A percentile compares a stretch with the other conserved stretches of the same genome.
Evolutionary conservation across 164 flowering plant genomes (phyloP).

Genomic region (Vitis riparia): DNA sequence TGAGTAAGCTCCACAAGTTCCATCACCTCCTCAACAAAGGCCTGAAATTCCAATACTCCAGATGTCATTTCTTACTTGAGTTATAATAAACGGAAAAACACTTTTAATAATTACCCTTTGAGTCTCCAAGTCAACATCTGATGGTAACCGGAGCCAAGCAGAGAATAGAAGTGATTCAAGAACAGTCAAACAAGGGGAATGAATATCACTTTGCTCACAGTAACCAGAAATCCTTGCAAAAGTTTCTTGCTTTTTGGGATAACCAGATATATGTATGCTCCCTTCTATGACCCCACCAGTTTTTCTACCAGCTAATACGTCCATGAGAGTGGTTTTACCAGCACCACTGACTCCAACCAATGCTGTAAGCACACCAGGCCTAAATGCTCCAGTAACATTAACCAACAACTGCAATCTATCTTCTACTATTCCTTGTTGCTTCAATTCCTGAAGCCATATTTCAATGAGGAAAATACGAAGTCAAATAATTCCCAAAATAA

Average conservation of each 20-base stretch:
- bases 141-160: conserved; percentile 90
- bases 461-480: conserved; percentile 8
- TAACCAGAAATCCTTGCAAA: conserved; percentile 98
- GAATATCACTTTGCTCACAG: conserved; percentile 97
- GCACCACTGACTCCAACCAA: conserved; percentile 99
- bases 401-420: conserved; percentile 78
- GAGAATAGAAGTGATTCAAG: conserved; percentile 88
- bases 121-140: conserved; percentile 69
- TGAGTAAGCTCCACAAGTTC: conserved; percentile 94
- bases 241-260: conserved; percentile 93
- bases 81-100: background rate
- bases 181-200: conserved; percentile 95
- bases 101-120: conserved; percentile 54
- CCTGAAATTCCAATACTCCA: conserved; percentile 41
- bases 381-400: conserved; percentile 92
- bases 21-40: conserved; percentile 97
- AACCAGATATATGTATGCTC: conserved; percentile 72
- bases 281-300: conserved; percentile 96
- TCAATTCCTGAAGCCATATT: conserved; percentile 67
- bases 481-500: background rate
- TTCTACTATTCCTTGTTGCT: conserved; percentile 82
- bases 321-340: conserved; percentile 99
- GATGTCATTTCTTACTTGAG: conserved; percentile 18
- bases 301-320: conserved; percentile 96
- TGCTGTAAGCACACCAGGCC: conserved; percentile 97